phyloP scores from a whole-genome alignment of 2,329 filamentous ascomycete genomes.

The Sodiomyces alkalinus region DNA sequence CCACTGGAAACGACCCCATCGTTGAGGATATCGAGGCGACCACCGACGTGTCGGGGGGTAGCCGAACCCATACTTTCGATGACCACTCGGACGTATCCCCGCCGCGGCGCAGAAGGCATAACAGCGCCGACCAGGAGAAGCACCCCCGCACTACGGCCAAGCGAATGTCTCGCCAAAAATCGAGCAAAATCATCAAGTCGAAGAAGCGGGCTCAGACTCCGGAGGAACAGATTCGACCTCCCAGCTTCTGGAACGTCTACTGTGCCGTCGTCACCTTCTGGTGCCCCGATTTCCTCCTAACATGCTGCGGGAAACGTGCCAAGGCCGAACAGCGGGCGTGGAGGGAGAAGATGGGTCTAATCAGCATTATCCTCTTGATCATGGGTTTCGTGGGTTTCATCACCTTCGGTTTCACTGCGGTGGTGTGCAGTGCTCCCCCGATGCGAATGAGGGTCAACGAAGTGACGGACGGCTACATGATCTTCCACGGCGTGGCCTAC shows the following conservation, averaged over 20 bases:
- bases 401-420: constrained; percentile 88
- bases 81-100: constrained; percentile 26
- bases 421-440: constrained; percentile 63
- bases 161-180: constrained; percentile 27
- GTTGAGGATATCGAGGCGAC: constrained; percentile 61
- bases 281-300: constrained; percentile 72
- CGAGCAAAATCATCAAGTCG: constrained; percentile 50
- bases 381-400: constrained; percentile 85
- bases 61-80: constrained; percentile 24
- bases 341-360: constrained; percentile 94
- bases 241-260: constrained; percentile 89
- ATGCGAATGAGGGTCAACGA: constrained; percentile 69
- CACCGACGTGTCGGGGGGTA: constrained; percentile 33
- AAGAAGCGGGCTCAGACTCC: constrained; percentile 33
- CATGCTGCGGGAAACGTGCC: constrained; percentile 70
- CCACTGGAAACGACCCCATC: constrained; percentile 82
- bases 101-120: constrained; percentile 14
- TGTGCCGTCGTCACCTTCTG: constrained; percentile 91
- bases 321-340: constrained; percentile 85
- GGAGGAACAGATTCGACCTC: constrained; percentile 56
- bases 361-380: constrained; percentile 82
- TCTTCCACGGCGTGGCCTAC: constrained; percentile 87
- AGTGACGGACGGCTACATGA: constrained; percentile 75
- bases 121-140: constrained; percentile 23
- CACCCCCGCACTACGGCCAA: constrained; percentile 14